Base-by-base conservation (phyloP, 805 yeast genomes). In the Barnettozyma siamensis region DNA sequence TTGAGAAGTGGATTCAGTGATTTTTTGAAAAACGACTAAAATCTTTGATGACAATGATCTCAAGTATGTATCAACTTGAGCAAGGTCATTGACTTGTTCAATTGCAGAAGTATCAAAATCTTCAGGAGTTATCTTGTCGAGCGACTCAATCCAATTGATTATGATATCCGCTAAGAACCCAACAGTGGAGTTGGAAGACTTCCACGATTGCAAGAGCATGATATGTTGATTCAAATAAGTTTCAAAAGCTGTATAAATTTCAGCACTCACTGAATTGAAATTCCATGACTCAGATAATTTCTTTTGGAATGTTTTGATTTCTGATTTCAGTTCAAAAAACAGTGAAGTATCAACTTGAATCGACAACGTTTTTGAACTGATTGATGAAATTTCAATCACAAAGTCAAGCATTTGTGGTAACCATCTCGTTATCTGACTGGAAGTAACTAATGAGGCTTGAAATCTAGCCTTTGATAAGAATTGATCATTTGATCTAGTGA, bases 11-110 rank as follows among this genome's bases (percentile, higher is more conserved):
- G 35, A 9, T 38, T 49, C 41, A 16, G 52, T 41, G 18, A 73
- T 60, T 45, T 75, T 74, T 60, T 89, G 97, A 49, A 84, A 72
- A 1, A 82, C 72, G 24, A 89, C 67, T 40, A 88, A 62, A 16
- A 87, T 70, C 3, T 82, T 70, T 15, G 75, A 75, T 4, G 80
- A 68, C 3, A 84, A 53, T 17, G 70, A 65, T 41, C 81, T 67
- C 44, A 81, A 66, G 2, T 64, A 50, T 2, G 41, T 36, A 47
- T 83, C 88, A 33, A 76, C 46, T 5, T 56, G 65, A 27, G 66
- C 67, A 4, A 67, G 44, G 13, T 42, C 48, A 12, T 40, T 35
- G 18, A 34, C 15, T 7, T 31, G 34, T 6, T 26, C 32, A 13
- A 36, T 46, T 11, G 38, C 5, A 13, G 35, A 15, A 5, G 18